A percentile compares a stretch with the other conserved stretches of the same genome.
Evolutionary conservation across 2,329 filamentous ascomycete species (phyloP).

Genomic region (Exophiala sp.): DNA sequence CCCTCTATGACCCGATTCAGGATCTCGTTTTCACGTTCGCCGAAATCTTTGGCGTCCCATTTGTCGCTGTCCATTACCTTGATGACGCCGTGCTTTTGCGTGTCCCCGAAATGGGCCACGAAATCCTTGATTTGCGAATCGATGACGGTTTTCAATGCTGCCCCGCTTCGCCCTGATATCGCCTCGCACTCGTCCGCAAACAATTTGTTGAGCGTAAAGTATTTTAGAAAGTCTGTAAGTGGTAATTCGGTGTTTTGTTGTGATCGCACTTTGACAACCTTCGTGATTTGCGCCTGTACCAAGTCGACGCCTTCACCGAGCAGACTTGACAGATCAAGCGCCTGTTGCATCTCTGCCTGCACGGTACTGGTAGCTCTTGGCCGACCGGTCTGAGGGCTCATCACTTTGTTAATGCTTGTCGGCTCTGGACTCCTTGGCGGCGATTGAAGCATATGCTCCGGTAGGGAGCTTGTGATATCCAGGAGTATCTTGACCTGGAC

Average conservation of each 20-base stretch:
- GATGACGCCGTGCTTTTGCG: conserved; percentile 52
- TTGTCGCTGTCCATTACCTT: conserved; percentile 55
- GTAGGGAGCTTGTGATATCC: conserved; percentile 71
- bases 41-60: conserved; percentile 61
- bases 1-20: conserved; percentile 52
- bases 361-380: conserved; percentile 26
- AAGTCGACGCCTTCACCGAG: conserved; percentile 62
- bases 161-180: conserved; percentile 56
- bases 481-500: conserved; percentile 92
- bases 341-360: conserved; percentile 58
- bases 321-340: conserved; percentile 59
- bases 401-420: conserved; percentile 15
- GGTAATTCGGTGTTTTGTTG: conserved; percentile 54
- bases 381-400: conserved; percentile 19
- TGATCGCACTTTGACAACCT: conserved; percentile 58
- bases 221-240: conserved; percentile 54
- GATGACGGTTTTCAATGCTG: conserved; percentile 54
- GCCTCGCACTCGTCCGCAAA: conserved; percentile 64
- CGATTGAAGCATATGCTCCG: conserved; percentile 40
- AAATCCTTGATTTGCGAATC: conserved; percentile 59
- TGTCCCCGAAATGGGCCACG: conserved; percentile 52
- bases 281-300: conserved; percentile 58
- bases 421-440: conserved; percentile 44
- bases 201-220: conserved; percentile 57
- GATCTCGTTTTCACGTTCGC: conserved; percentile 45